A percentile compares a stretch with the other conserved stretches of the same genome.
These are phyloP conservation scores for Pulveroboletus sp. DNA, from an alignment of 768 basidiomycete species.

Conservation along the genomic window DNA sequence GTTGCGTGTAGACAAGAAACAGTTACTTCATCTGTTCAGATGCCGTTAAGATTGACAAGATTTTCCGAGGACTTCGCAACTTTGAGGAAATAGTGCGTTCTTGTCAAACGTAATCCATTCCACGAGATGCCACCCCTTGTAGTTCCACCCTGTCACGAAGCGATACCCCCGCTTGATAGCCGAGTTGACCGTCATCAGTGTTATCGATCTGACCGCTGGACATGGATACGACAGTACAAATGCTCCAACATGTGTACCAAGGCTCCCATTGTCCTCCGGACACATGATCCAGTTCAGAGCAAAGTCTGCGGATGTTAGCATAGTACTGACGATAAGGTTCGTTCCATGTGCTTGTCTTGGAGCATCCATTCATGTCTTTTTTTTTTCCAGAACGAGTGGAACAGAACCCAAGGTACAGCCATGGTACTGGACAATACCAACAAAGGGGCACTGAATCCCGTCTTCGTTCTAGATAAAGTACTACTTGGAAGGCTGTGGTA, in stretches of 20 bases:
- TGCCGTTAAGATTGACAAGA: conserved; percentile 55
- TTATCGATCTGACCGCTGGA: conserved; percentile 65
- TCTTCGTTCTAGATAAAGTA: conserved; percentile 64
- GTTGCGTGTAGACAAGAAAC: conserved; percentile 59
- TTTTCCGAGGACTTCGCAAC: conserved; percentile 64
- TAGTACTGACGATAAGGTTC: conserved; percentile 70
- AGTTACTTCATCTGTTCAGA: conserved; percentile 78
- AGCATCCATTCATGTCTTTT: not conserved
- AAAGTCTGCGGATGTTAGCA: conserved; percentile 36
- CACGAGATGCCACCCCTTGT: conserved; percentile 2
- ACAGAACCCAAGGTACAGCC: conserved; percentile 78
- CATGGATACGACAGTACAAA: conserved; percentile 71
- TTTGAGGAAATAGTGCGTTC: conserved; percentile 39
- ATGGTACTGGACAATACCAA: not conserved
- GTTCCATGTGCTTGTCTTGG: conserved; percentile 10
- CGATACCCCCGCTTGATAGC: conserved; percentile 62
- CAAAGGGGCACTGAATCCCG: not conserved
- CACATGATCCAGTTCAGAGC: conserved; percentile 85
- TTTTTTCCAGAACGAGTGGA: conserved; percentile 80
- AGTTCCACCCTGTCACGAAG: conserved; percentile 19
- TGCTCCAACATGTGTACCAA: conserved; percentile 57
- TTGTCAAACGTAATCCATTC: not conserved
- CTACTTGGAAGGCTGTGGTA: conserved; percentile 78
- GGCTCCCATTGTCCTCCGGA: conserved; percentile 66
- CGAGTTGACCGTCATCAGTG: conserved; percentile 51